phyloP scores from a whole-genome alignment of 202 grass and related monocot species.

The Zoysia matrella region DNA sequence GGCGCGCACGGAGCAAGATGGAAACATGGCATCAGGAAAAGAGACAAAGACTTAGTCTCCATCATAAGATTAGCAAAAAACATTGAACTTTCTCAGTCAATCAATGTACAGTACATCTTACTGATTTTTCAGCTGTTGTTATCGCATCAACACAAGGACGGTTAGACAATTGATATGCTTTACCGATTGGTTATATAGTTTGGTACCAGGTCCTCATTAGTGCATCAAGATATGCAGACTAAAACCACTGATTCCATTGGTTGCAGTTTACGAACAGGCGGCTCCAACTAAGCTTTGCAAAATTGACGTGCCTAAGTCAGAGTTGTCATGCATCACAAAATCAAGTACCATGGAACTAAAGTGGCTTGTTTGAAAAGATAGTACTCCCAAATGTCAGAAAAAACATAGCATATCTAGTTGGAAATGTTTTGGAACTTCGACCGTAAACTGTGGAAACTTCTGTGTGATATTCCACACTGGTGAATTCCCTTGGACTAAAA shows the following conservation, averaged over 20 bases:
- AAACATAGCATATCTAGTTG: background rate
- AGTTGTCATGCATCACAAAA: constrained; percentile 3
- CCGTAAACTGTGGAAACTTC: background rate
- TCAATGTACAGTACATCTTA: background rate
- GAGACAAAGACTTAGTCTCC: background rate
- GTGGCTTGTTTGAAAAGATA: background rate
- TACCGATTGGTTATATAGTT: background rate
- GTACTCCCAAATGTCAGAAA: background rate
- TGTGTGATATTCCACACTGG: background rate
- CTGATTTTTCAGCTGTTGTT: background rate
- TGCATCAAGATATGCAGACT: background rate
- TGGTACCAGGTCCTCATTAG: background rate
- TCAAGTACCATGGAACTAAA: background rate
- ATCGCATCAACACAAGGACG: background rate
- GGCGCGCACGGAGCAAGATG: background rate
- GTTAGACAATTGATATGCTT: background rate
- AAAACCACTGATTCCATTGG: background rate
- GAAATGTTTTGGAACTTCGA: background rate
- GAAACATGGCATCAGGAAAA: background rate
- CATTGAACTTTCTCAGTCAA: constrained; percentile 22
- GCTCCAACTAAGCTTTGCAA: background rate
- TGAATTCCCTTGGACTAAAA: background rate
- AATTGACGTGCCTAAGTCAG: constrained; percentile 5
- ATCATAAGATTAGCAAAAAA: background rate
- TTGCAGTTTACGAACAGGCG: background rate